Evolutionary conservation across 441 rosid species (phyloP), one percentile per base, ranked within the genome.

Genomic region (Mallotus japonicus): DNA sequence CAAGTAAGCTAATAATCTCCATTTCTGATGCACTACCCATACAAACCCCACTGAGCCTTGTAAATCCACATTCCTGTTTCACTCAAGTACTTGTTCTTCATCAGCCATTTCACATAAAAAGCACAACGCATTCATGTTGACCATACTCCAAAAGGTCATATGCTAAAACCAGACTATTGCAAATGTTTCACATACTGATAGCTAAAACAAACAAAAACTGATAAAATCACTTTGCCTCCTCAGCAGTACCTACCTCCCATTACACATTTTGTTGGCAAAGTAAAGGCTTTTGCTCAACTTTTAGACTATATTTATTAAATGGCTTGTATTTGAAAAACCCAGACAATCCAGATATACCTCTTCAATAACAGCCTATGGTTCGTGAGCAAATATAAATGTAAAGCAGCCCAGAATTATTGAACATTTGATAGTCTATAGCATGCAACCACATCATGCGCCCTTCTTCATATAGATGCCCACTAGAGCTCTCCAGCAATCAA

Each of bases 371-470:
- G 28, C 76, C 51, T 8, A 22, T 14, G 44, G 13, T 67, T 42
- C 70, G 61, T 12, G 63, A 50, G 72, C 76, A 67, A 56, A 70
- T 54, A 46, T 42, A 54, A 55, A 69, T 62, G 65, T 65, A 65
- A 50, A 55, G 55, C 50, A 66, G 37, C 61, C 61, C 7, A 15
- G 16, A 6, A 22, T 3, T 28, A 64, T 44, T 53, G 57, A 53
- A 12, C 40, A 79, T 69, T 62, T 65, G 15, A 55, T 49, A 69
- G 22, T 15, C 6, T 6, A 15, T 20, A 44, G 42, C 58, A 60
- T 53, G 59, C 61, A 46, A 53, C 60, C 55, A 14, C 19, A 15
- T 44, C 60, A 5, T 63, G 53, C 32, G 16, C 12, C 19, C 53
- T 37, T 56, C 69, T 67, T 24, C 22, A 55, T 58, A 4, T 14